These are phyloP conservation scores for Nidula microcarpa DNA, from an alignment of 768 basidiomycete genomes.

Conservation along the genomic window DNA sequence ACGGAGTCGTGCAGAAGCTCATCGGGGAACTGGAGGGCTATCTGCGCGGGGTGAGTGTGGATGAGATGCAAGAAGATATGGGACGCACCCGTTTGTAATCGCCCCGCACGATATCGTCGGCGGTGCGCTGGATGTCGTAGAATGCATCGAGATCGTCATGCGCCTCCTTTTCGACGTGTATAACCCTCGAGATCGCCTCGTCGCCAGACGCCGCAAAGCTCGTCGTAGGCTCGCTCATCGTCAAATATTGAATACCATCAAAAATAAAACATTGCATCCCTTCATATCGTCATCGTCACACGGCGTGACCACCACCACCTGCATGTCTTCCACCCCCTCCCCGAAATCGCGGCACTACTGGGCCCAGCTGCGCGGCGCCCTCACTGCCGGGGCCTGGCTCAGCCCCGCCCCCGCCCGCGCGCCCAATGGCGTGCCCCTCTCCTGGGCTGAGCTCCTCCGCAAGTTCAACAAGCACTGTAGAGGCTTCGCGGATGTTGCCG, in stretches of 20 bases:
- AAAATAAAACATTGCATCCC: neutral
- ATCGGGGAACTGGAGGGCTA: slow-evolving; percentile 95
- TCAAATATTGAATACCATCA: neutral
- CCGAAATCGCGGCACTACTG: slow-evolving; percentile 55
- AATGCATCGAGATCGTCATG: slow-evolving; percentile 51
- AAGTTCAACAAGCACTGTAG: slow-evolving; percentile 86
- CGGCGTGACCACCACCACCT: neutral
- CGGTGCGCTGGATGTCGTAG: slow-evolving; percentile 75
- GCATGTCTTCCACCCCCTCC: neutral
- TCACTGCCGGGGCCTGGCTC: slow-evolving; percentile 76
- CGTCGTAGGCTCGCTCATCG: slow-evolving; percentile 7
- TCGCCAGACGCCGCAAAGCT: slow-evolving; percentile 27
- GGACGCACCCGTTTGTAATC: slow-evolving; percentile 63
- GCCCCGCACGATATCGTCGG: slow-evolving; percentile 52
- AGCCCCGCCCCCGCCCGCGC: slow-evolving; percentile 57
- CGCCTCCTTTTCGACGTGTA: slow-evolving; percentile 26
- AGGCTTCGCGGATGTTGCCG: slow-evolving; percentile 56
- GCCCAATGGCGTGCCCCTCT: slow-evolving; percentile 45
- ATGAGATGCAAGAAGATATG: neutral
- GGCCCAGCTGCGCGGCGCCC: slow-evolving; percentile 64
- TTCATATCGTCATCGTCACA: neutral
- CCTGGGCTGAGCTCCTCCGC: slow-evolving; percentile 78
- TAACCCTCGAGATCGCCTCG: slow-evolving; percentile 57
- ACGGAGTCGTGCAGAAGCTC: slow-evolving; percentile 87
- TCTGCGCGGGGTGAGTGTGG: slow-evolving; percentile 31